Conservation (phyloP, 2,329 filamentous ascomycete genomes). For the Colletotrichum sp. region DNA sequence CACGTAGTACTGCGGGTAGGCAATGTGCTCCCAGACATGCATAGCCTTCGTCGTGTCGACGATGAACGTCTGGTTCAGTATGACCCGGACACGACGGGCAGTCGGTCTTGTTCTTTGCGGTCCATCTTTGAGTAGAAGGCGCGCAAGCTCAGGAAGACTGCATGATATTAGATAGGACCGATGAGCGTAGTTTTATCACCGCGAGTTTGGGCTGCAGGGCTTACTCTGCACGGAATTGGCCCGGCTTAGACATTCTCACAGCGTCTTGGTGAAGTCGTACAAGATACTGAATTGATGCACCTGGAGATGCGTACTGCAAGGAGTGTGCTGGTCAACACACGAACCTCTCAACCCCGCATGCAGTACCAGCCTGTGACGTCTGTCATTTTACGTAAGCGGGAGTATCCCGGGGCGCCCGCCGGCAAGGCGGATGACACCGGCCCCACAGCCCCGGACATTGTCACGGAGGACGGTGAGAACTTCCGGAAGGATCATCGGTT, state of each 20-base stretch:
- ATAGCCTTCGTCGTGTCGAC: constrained; percentile 41
- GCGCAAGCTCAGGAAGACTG: constrained; percentile 33
- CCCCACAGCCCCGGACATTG: not conserved
- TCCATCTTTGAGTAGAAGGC: constrained; percentile 29
- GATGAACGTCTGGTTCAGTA: constrained; percentile 35
- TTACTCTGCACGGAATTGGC: constrained; percentile 18
- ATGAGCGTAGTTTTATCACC: not conserved
- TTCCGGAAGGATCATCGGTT: not conserved
- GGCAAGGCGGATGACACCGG: not conserved
- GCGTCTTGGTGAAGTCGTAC: not conserved
- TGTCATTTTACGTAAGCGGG: constrained; percentile 8
- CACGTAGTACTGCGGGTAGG: constrained; percentile 53
- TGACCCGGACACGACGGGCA: constrained; percentile 36
- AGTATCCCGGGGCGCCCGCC: not conserved
- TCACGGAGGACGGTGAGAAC: not conserved
- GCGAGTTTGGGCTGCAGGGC: not conserved
- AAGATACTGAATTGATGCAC: not conserved
- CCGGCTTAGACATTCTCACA: constrained; percentile 7
- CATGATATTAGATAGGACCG: not conserved
- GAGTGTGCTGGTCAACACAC: not conserved
- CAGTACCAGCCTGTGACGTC: not conserved
- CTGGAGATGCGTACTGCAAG: not conserved
- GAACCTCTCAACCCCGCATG: not conserved
- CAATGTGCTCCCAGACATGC: constrained; percentile 51
- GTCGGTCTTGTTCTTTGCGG: constrained; percentile 25